Evolutionary conservation across 192 early-diverging fungal species (phyloP).

Genomic region (Linnemannia hyalina): DNA sequence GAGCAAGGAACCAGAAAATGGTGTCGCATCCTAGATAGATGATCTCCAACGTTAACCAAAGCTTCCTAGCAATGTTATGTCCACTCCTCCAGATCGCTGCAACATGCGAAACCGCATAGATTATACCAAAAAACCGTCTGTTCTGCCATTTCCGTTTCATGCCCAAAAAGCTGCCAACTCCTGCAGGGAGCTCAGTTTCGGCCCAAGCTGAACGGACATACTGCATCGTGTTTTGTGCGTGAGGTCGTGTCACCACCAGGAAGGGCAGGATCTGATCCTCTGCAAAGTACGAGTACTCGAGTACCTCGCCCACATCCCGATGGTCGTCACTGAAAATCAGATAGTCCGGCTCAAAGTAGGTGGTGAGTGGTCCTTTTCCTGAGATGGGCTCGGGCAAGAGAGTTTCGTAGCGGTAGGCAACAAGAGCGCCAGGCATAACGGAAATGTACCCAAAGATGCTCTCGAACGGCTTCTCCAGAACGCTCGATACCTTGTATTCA

Average conservation of each 20-base stretch:
- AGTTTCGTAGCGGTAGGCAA: conserved; percentile 48
- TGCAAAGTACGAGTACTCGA: conserved; percentile 50
- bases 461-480: conserved; percentile 53
- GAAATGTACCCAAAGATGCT: conserved; percentile 56
- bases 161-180: conserved; percentile 45
- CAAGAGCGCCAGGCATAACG: conserved; percentile 51
- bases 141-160: conserved; percentile 59
- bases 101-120: conserved; percentile 46
- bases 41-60: conserved; percentile 52
- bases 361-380: conserved; percentile 48
- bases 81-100: conserved; percentile 49
- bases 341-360: conserved; percentile 54
- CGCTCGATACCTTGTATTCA: conserved; percentile 53
- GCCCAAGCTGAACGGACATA: conserved; percentile 54
- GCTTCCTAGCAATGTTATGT: conserved; percentile 37
- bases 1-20: conserved; percentile 50
- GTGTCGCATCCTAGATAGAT: conserved; percentile 55
- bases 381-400: conserved; percentile 46
- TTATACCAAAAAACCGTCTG: conserved; percentile 47
- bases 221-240: conserved; percentile 46
- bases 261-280: conserved; percentile 56
- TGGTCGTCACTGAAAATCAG: conserved; percentile 51
- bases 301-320: conserved; percentile 41
- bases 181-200: conserved; percentile 44
- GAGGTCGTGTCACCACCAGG: conserved; percentile 30